Conservation (phyloP, 352 stramenopile species). For the Pythium volutum region DNA sequence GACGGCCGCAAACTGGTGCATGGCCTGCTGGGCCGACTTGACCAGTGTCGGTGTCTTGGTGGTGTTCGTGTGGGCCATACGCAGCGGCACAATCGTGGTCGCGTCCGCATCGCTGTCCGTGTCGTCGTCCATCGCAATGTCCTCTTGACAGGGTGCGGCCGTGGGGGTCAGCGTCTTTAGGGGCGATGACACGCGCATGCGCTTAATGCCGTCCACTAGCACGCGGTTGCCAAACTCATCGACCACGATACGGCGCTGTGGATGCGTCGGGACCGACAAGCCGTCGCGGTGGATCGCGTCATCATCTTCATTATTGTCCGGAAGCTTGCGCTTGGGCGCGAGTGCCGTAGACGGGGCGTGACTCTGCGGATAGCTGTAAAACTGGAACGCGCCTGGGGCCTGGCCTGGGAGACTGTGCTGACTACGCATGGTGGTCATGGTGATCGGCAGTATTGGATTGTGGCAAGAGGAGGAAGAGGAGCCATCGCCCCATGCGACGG, state of each 20-base stretch:
- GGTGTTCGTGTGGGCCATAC: background rate
- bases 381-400: slow-evolving; percentile 29
- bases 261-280: background rate
- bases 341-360: background rate
- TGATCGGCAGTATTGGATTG: background rate
- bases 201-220: slow-evolving; percentile 59
- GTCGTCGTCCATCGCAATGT: slow-evolving; percentile 39
- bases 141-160: slow-evolving; percentile 15
- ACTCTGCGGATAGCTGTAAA: background rate
- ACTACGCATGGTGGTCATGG: slow-evolving; percentile 6
- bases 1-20: slow-evolving; percentile 17
- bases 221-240: slow-evolving; percentile 30
- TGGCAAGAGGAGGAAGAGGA: background rate
- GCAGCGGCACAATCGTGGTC: slow-evolving; percentile 13
- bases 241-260: slow-evolving; percentile 5
- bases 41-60: slow-evolving; percentile 4
- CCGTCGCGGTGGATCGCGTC: background rate
- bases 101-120: slow-evolving; percentile 16
- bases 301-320: slow-evolving; percentile 32
- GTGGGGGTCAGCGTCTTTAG: slow-evolving; percentile 13
- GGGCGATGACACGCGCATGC: slow-evolving; percentile 62
- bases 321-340: slow-evolving; percentile 40
- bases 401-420: slow-evolving; percentile 38
- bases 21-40: slow-evolving; percentile 1
- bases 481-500: background rate